Conservation (phyloP, 2,329 filamentous ascomycete genomes). For the Exserohilum turcica region DNA sequence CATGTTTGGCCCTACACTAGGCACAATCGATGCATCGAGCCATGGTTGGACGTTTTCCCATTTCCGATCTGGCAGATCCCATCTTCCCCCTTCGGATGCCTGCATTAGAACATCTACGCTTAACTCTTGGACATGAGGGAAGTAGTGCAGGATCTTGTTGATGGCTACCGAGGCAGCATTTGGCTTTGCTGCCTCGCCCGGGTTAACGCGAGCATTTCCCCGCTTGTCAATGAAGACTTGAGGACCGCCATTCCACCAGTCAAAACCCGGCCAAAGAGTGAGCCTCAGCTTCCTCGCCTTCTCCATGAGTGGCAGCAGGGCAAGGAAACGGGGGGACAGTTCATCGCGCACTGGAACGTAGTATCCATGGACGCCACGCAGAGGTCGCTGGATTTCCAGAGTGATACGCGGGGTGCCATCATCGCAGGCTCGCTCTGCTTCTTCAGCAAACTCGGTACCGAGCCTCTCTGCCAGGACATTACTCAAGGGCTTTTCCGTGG, state of each 20-base stretch:
- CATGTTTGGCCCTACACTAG: conserved; percentile 8
- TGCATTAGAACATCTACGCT: conserved; percentile 29
- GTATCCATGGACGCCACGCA: conserved; percentile 26
- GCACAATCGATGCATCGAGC: conserved; percentile 28
- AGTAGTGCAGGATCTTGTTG: conserved; percentile 24
- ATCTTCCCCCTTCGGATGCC: conserved; percentile 25
- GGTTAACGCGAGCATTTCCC: conserved; percentile 9
- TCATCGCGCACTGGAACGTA: conserved; percentile 26
- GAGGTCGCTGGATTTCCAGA: conserved; percentile 25
- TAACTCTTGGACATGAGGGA: conserved; percentile 35
- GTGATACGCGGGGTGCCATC: conserved; percentile 30
- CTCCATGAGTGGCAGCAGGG: conserved; percentile 27
- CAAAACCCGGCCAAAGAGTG: conserved; percentile 32
- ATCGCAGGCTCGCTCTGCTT: conserved; percentile 28
- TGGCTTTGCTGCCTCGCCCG: conserved; percentile 10
- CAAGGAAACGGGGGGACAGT: conserved; percentile 36
- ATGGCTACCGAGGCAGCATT: conserved; percentile 30
- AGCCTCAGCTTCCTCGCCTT: conserved; percentile 28
- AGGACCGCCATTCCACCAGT: conserved; percentile 31
- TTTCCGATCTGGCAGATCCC: conserved; percentile 35
- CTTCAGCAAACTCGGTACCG: conserved; percentile 23
- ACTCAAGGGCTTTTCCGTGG: conserved; percentile 7
- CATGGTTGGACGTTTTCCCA: conserved; percentile 35
- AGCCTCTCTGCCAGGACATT: conserved; percentile 17
- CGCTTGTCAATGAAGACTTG: conserved; percentile 7